Base-by-base conservation (phyloP, 805 yeast species). In the Metschnikowia similis region DNA sequence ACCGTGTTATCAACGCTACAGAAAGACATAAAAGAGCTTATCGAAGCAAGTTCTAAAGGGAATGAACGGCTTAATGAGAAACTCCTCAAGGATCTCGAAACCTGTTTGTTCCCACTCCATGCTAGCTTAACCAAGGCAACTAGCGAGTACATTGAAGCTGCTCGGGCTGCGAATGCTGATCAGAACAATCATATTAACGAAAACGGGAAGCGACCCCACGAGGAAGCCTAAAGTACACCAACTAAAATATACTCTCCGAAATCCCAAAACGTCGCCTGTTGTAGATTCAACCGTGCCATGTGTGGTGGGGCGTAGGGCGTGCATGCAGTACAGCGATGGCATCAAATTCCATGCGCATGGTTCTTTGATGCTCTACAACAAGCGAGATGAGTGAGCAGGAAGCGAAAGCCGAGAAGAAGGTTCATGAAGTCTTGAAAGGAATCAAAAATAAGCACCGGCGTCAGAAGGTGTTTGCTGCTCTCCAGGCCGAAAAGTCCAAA, bases 391-490 rank as follows among this genome's bases (percentile, higher is more conserved):
- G 50, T 47, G 55, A 28, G 43, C 13, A 36, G 47, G 30, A 48
- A 39, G 10, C 45, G 38, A 41, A 42, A 29, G 48, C 43, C 14
- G 35, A 39, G 28, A 47, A 45, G 17, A 50, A 49, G 35, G 53
- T 55, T 29, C 47, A 41, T 31, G 60, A 57, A 46, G 48, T 52
- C 32, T 48, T 58, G 29, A 73, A 73, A 61, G 60, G 59, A 38
- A 82, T 89, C 50, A 83, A 80, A 65, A 91, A 90, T 67, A 91
- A 89, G 69, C 81, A 82, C 65, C 82, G 82, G 60, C 80, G 97
- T 56, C 94, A 88, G 65, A 81, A 87, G 68, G 74, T 89, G 35
- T 87, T 80, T 67, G 85, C 90, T 8, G 81, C 83, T 49, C 63
- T 87, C 47, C 87, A 85, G 67, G 85, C 87, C 62, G 86, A 87